phyloP scores from a whole-genome alignment of 306 rosid genomes.

The Oxytropis ochrocephala region DNA sequence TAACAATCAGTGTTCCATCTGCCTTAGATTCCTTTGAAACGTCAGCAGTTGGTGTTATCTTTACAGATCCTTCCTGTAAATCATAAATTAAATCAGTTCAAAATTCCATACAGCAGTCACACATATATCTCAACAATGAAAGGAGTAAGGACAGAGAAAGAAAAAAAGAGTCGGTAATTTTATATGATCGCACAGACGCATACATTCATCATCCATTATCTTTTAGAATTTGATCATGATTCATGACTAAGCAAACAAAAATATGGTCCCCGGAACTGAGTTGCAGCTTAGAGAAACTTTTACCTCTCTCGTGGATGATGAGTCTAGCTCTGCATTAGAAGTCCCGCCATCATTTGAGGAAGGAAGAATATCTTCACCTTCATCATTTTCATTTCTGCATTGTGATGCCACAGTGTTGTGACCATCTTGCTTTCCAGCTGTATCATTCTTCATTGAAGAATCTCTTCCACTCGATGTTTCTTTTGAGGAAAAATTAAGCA shows the following conservation, averaged over 20 bases:
- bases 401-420: constrained; percentile 28
- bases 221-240: constrained; percentile 47
- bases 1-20: constrained; percentile 16
- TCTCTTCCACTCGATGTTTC: constrained; percentile 35
- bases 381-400: constrained; percentile 24
- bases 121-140: constrained; percentile 54
- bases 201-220: constrained; percentile 52
- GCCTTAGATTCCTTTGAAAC: constrained; percentile 32
- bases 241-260: constrained; percentile 39
- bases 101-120: constrained; percentile 54
- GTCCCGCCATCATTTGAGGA: constrained; percentile 30
- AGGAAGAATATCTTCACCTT: constrained; percentile 24
- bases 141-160: constrained; percentile 49
- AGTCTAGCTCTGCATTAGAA: constrained; percentile 48
- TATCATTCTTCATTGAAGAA: constrained; percentile 20
- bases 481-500: constrained; percentile 28
- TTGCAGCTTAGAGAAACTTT: constrained; percentile 54
- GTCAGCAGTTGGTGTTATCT: constrained; percentile 32
- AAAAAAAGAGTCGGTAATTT: constrained; percentile 51
- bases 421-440: constrained; percentile 28
- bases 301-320: constrained; percentile 67
- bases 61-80: constrained; percentile 53
- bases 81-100: constrained; percentile 54
- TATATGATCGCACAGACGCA: constrained; percentile 53
- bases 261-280: constrained; percentile 41